These are phyloP conservation scores for Theobroma cacao DNA, from an alignment of 345 rosid species.

Conservation along the genomic window DNA sequence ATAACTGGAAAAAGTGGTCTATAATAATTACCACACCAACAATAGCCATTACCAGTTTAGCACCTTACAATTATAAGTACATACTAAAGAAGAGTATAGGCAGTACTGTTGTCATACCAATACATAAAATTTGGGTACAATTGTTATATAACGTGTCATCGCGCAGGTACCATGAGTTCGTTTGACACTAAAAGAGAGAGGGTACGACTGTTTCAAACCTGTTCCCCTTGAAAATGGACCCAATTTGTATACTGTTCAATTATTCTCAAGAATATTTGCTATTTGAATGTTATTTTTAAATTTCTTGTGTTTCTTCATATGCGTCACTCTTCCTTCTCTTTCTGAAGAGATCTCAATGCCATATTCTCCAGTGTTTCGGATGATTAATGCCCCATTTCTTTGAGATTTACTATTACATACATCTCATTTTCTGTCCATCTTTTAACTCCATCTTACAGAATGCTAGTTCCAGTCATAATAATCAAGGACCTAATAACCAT, in stretches of 20 bases:
- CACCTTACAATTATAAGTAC: neutral
- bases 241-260: neutral
- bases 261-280: neutral
- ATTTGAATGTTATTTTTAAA: neutral
- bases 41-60: neutral
- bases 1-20: neutral
- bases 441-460: constrained; percentile 17
- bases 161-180: no score
- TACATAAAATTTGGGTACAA: no score
- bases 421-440: neutral
- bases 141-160: no score
- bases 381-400: no score
- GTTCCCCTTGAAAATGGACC: neutral
- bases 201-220: neutral
- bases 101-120: no score
- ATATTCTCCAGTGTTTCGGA: neutral
- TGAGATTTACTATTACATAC: no score
- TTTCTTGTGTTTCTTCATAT: neutral
- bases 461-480: constrained; percentile 24
- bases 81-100: no score
- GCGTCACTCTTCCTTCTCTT: neutral
- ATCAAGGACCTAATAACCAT: constrained; percentile 31
- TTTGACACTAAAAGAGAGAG: neutral
- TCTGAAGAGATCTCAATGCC: neutral
- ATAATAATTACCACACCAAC: neutral